Base-by-base conservation (phyloP, 371 early-diverging fungal genomes). In the Rhizopus microsporus region DNA sequence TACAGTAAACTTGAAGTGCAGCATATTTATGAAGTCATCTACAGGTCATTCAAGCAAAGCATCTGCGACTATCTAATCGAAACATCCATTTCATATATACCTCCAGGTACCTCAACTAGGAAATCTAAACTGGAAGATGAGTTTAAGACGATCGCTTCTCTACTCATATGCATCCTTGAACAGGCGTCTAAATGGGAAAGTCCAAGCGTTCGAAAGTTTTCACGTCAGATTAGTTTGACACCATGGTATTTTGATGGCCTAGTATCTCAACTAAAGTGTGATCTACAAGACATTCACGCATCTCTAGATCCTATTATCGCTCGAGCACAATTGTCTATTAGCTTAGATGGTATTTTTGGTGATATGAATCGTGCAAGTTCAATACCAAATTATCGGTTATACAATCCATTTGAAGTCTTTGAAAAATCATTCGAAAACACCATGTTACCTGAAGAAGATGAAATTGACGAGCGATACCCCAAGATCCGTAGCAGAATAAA, bases 31-130 rank as follows among this genome's bases (percentile, higher is more conserved):
- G 75, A 79, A 0, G 61, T 80, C 32, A 62, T 89, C n/a, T 67
- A 66, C 30, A 68, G 65, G 40, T 77, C 82, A 44, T 79, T 87
- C 54, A 67, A 70, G 7, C 88, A 88, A 57, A 84, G 80, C 38
- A 58, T 87, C 2, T 87, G 86, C 52, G 91, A 92, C 49, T 91
- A 89, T 56, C 67, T 84, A 9, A 71, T 89, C 17, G 92, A 91
- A 71, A 68, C 63, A 4, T 68, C 69, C 0, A 72, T 83, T 12
- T 58, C 62, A 0, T 60, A 44, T 33, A 35, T 55, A 15, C 56
- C 52, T 9, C n/a, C 23, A 5, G 1, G 8, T 30, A 29, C 30
- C 47, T 10, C n/a, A 29, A 15, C 34, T 6, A 51, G 38, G 23
- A 34, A 38, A 9, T 4, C 7, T 15, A 34, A 38, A 51, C 4